A percentile compares a stretch with the other conserved stretches of the same genome.
Conservation (phyloP, 192 early-diverging fungal genomes). For the Coemansia sp. region DNA sequence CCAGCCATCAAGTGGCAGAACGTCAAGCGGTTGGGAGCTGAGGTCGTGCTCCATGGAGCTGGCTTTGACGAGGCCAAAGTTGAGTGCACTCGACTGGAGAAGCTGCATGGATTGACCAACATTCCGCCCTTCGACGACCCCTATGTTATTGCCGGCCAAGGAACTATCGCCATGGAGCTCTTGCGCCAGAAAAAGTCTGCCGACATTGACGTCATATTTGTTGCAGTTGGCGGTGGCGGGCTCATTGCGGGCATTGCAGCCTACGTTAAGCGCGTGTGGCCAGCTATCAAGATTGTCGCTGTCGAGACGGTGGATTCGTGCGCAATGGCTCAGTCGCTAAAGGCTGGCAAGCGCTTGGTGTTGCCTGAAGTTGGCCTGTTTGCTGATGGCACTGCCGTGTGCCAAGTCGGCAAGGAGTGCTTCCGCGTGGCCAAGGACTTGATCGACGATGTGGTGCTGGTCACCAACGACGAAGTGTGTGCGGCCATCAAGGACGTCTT, state of each 20-base stretch:
- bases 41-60: slow-evolving; percentile 85
- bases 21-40: slow-evolving; percentile 85
- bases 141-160: slow-evolving; percentile 98
- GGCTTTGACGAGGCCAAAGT: slow-evolving; percentile 96
- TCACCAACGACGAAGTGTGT: slow-evolving; percentile 96
- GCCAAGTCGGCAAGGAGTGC: slow-evolving; percentile 84
- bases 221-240: slow-evolving; percentile 93
- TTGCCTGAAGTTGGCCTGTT: slow-evolving; percentile 89
- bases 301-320: slow-evolving; percentile 90
- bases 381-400: slow-evolving; percentile 97
- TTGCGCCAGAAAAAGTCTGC: slow-evolving; percentile 60
- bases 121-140: slow-evolving; percentile 99
- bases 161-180: slow-evolving; percentile 90
- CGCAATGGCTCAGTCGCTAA: slow-evolving; percentile 83
- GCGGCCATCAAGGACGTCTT: slow-evolving; percentile 89
- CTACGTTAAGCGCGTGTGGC: slow-evolving; percentile 91
- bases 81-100: slow-evolving; percentile 75
- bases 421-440: slow-evolving; percentile 78
- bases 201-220: slow-evolving; percentile 87
- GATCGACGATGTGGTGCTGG: slow-evolving; percentile 90
- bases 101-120: slow-evolving; percentile 75
- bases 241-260: slow-evolving; percentile 88
- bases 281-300: slow-evolving; percentile 86
- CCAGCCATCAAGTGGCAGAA: slow-evolving; percentile 89
- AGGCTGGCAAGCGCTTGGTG: slow-evolving; percentile 62